Evolutionary conservation across 2,329 filamentous ascomycete genomes (phyloP).

Genomic region (Ophiosphaerella herpotricha): DNA sequence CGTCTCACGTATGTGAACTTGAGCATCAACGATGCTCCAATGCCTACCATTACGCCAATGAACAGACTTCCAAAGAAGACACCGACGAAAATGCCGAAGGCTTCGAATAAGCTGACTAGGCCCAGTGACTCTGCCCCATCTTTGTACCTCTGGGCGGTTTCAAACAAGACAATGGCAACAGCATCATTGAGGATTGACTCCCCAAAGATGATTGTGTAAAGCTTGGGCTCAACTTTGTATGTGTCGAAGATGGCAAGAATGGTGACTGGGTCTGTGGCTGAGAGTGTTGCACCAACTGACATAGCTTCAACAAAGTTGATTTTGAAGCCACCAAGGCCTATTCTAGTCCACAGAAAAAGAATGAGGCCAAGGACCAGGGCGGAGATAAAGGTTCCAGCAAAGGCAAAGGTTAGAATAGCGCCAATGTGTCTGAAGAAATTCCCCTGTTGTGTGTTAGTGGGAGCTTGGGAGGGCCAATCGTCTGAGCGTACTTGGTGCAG

Average conservation of each 20-base stretch:
- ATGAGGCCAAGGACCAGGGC: slow-evolving; percentile 91
- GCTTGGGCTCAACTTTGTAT: slow-evolving; percentile 97
- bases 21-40: slow-evolving; percentile 82
- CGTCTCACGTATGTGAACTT: slow-evolving; percentile 94
- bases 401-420: slow-evolving; percentile 95
- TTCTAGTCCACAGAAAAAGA: slow-evolving; percentile 83
- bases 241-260: slow-evolving; percentile 99
- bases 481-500: slow-evolving; percentile 71
- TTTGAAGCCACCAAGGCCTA: slow-evolving; percentile 82
- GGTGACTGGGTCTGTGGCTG: slow-evolving; percentile 95
- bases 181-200: slow-evolving; percentile 98
- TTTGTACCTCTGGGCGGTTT: slow-evolving; percentile 93
- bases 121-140: slow-evolving; percentile 72
- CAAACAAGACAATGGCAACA: slow-evolving; percentile 97
- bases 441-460: slow-evolving; percentile 53
- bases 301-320: slow-evolving; percentile 96
- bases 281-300: slow-evolving; percentile 92
- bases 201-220: slow-evolving; percentile 98
- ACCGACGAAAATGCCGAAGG: slow-evolving; percentile 89
- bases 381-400: slow-evolving; percentile 95
- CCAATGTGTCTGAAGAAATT: slow-evolving; percentile 99
- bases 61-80: slow-evolving; percentile 94
- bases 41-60: slow-evolving; percentile 85
- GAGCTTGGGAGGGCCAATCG: not conserved
- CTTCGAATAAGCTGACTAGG: slow-evolving; percentile 83